Evolutionary conservation across 2,329 filamentous ascomycete genomes (phyloP).

Genomic region (Ophiostoma tasmaniense): DNA sequence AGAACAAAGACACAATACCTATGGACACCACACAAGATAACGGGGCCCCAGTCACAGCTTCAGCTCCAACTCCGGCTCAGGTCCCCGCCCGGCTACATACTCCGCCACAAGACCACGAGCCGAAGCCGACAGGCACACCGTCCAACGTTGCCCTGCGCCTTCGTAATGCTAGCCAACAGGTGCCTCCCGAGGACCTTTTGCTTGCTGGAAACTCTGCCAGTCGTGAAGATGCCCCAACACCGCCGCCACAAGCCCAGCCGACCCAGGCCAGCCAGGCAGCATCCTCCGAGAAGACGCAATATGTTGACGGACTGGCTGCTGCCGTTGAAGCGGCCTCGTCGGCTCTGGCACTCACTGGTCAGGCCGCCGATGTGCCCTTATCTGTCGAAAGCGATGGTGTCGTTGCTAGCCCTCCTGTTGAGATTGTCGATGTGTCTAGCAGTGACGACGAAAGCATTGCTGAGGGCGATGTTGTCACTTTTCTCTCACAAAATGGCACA

Average conservation of each 20-base stretch:
- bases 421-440: constrained; percentile 34
- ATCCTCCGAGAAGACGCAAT: background rate
- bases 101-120: background rate
- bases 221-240: background rate
- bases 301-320: background rate
- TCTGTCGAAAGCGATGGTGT: background rate
- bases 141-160: constrained; percentile 49
- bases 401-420: constrained; percentile 34
- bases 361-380: background rate
- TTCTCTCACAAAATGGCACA: background rate
- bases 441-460: constrained; percentile 24
- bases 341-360: constrained; percentile 24
- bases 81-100: background rate
- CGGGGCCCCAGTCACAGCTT: background rate
- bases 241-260: background rate
- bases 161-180: constrained; percentile 33
- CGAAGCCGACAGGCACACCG: background rate
- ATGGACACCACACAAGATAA: background rate
- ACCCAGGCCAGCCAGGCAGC: constrained; percentile 26
- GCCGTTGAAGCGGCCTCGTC: background rate
- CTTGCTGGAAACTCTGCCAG: constrained; percentile 19
- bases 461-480: background rate
- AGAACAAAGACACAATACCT: background rate
- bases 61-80: background rate
- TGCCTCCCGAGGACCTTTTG: background rate